Conservation (phyloP, 371 early-diverging fungal species). For the Mucor indicus region DNA sequence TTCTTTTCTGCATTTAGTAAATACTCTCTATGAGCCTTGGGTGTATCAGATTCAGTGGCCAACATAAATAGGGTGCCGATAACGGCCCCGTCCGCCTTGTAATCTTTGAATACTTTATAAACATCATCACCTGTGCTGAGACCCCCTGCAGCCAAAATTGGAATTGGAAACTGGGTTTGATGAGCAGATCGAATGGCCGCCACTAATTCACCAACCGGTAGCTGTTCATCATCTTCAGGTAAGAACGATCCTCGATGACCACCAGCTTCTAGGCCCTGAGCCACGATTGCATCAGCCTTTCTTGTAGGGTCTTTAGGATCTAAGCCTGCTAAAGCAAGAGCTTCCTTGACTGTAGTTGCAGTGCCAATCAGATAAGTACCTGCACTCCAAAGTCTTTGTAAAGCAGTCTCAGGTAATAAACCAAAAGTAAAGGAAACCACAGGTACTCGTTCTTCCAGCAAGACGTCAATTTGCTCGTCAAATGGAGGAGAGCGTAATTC, state of each 20-base stretch:
- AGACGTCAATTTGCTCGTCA: slow-evolving; percentile 32
- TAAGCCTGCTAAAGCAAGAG: slow-evolving; percentile 25
- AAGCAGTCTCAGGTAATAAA: slow-evolving; percentile 22
- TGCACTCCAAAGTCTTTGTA: slow-evolving; percentile 22
- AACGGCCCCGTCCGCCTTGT: slow-evolving; percentile 35
- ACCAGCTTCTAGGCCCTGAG: slow-evolving; percentile 44
- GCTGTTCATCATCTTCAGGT: slow-evolving; percentile 6
- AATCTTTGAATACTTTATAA: slow-evolving; percentile 7
- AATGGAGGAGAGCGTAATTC: slow-evolving; percentile 39
- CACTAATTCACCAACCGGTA: slow-evolving; percentile 18
- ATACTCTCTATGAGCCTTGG: slow-evolving; percentile 22
- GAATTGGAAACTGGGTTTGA: slow-evolving; percentile 2
- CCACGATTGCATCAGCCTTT: slow-evolving; percentile 40
- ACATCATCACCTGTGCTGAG: slow-evolving; percentile 26
- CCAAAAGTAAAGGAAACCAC: slow-evolving; percentile 51
- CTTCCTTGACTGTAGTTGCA: slow-evolving; percentile 41
- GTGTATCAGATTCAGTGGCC: slow-evolving; percentile 27
- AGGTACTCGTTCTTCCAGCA: slow-evolving; percentile 37
- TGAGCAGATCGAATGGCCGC: slow-evolving; percentile 4
- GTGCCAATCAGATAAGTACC: slow-evolving; percentile 43
- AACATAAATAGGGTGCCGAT: slow-evolving; percentile 46
- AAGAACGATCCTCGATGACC: slow-evolving; percentile 43
- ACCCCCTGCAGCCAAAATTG: slow-evolving; percentile 46
- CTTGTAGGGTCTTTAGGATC: slow-evolving; percentile 12
- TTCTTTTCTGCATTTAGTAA: slow-evolving; percentile 13